phyloP scores from a whole-genome alignment of 2,329 filamentous ascomycete species.

The Diaporthe sp. region DNA sequence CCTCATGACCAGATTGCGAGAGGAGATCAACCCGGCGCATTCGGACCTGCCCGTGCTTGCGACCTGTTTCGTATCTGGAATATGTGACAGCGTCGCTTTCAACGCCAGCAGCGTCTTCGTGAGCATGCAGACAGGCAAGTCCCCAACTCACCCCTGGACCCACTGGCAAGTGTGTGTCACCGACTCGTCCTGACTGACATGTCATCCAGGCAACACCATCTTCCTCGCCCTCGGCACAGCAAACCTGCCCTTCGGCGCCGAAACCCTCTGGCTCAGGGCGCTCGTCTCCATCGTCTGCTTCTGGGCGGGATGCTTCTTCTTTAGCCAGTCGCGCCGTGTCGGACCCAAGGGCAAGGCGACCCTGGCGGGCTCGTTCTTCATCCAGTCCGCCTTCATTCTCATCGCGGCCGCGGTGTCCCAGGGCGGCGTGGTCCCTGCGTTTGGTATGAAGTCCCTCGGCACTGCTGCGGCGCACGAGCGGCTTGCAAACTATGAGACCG shows the following conservation, averaged over 20 bases:
- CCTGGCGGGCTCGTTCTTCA: slow-evolving; percentile 62
- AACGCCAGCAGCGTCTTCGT: slow-evolving; percentile 56
- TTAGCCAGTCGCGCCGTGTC: slow-evolving; percentile 51
- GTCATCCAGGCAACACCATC: slow-evolving; percentile 67
- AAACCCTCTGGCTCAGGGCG: slow-evolving; percentile 55
- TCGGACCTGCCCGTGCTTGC: slow-evolving; percentile 56
- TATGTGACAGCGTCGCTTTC: slow-evolving; percentile 57
- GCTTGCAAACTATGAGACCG: slow-evolving; percentile 48
- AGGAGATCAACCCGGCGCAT: slow-evolving; percentile 43
- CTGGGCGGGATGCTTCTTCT: slow-evolving; percentile 64
- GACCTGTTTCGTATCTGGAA: slow-evolving; percentile 55
- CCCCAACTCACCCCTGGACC: neutral
- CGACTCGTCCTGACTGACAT: neutral
- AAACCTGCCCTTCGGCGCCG: slow-evolving; percentile 62
- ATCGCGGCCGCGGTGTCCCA: slow-evolving; percentile 67
- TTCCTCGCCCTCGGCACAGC: slow-evolving; percentile 72
- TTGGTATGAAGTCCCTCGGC: slow-evolving; percentile 47
- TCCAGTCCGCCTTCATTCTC: slow-evolving; percentile 65
- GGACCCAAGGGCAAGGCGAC: slow-evolving; percentile 45
- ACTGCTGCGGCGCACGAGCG: slow-evolving; percentile 56
- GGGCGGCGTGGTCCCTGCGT: slow-evolving; percentile 58
- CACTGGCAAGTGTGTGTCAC: neutral
- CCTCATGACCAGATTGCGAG: slow-evolving; percentile 37
- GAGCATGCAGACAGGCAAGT: slow-evolving; percentile 54
- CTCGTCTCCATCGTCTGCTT: slow-evolving; percentile 65